A percentile compares a stretch with the other conserved stretches of the same genome.
These are phyloP conservation scores for Hirsutella thompsonii DNA, from an alignment of 2,329 filamentous ascomycete genomes.

Conservation along the genomic window DNA sequence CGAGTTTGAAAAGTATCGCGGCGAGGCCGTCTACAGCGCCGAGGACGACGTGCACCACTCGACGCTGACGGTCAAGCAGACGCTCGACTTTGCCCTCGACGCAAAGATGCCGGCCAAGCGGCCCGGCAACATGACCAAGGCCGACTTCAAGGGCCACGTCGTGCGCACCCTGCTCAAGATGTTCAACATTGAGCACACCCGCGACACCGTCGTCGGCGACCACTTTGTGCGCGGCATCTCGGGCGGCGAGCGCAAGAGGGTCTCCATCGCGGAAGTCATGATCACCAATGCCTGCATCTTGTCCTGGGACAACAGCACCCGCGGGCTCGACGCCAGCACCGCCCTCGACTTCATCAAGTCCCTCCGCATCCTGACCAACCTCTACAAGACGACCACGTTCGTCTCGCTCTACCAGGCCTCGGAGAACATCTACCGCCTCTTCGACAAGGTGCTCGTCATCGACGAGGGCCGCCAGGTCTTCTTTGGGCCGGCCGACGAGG, in stretches of 20 bases:
- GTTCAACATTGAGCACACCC: constrained; percentile 89
- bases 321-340: constrained; percentile 55
- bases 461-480: constrained; percentile 65
- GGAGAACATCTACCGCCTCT: constrained; percentile 66
- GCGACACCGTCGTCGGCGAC: constrained; percentile 74
- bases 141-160: constrained; percentile 65
- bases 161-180: constrained; percentile 68
- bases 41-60: constrained; percentile 77
- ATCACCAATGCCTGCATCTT: constrained; percentile 58
- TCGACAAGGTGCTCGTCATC: constrained; percentile 77
- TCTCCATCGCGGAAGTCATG: constrained; percentile 76
- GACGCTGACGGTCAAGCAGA: constrained; percentile 78
- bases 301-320: constrained; percentile 65
- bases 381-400: constrained; percentile 74
- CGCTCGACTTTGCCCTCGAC: constrained; percentile 71
- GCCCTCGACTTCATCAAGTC: constrained; percentile 56
- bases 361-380: constrained; percentile 67
- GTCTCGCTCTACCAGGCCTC: constrained; percentile 80
- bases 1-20: constrained; percentile 63
- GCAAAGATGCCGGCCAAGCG: constrained; percentile 75
- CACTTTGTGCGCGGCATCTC: constrained; percentile 69
- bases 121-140: constrained; percentile 58
- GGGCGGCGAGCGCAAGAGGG: constrained; percentile 67
- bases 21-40: constrained; percentile 69
- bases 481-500: constrained; percentile 56